A percentile compares a stretch with the other conserved stretches of the same genome.
Evolutionary conservation across 2,329 filamentous ascomycete genomes (phyloP).

Genomic region (Nemania serpens): DNA sequence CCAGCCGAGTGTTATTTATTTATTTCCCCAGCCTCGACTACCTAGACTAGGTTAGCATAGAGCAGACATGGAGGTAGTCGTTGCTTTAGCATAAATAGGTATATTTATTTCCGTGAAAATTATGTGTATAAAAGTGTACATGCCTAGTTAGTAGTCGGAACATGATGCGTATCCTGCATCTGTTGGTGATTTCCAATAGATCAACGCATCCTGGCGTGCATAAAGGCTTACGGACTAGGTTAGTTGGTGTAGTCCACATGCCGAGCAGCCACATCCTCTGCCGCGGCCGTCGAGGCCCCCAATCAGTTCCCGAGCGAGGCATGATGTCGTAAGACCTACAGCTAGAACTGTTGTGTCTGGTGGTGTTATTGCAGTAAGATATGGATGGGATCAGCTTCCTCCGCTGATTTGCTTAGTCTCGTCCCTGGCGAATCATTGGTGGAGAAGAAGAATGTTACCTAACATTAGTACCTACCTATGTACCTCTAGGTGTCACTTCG

Average conservation of each 20-base stretch:
- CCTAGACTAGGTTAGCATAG: too few species aligned
- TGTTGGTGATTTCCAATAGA: too few species aligned
- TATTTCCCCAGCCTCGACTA: too few species aligned
- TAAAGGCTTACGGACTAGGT: slow-evolving; percentile 21
- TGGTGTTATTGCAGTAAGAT: slow-evolving; percentile 13
- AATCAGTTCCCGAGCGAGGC: neutral
- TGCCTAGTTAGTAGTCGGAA: too few species aligned
- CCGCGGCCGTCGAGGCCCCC: neutral
- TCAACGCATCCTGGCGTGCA: slow-evolving; percentile 8
- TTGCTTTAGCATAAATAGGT: too few species aligned
- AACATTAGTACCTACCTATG: neutral
- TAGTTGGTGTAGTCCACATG: neutral
- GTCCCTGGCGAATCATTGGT: neutral
- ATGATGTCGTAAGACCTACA: neutral
- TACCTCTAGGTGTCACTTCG: too few species aligned
- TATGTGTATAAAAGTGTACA: too few species aligned
- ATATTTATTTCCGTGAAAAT: too few species aligned
- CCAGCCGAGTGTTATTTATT: too few species aligned
- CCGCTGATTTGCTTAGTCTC: slow-evolving; percentile 4
- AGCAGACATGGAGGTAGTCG: too few species aligned
- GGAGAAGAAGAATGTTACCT: slow-evolving; percentile 1
- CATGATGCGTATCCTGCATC: too few species aligned
- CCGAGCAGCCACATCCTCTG: slow-evolving; percentile 9
- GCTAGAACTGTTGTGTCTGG: neutral
- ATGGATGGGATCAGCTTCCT: slow-evolving; percentile 18